Conservation (phyloP, 768 basidiomycete species). For the Lentinula guzmanii region DNA sequence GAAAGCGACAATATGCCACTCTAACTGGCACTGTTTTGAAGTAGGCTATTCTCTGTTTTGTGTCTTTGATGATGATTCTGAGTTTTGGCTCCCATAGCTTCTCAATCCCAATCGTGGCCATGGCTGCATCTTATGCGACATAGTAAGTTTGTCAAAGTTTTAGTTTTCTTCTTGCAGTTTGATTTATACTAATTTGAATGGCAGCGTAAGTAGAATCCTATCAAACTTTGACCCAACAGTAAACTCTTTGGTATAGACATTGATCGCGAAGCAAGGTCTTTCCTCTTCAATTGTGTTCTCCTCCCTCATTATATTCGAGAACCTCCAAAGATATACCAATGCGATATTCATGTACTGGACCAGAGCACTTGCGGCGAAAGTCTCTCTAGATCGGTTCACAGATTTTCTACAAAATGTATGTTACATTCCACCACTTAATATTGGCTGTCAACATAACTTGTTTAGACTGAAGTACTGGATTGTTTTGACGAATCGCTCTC, state of each 20-base stretch:
- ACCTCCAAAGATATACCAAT: slow-evolving; percentile 31
- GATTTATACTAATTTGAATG: not conserved
- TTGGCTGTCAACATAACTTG: no score
- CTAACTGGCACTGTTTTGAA: slow-evolving; percentile 29
- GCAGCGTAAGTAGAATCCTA: slow-evolving; percentile 23
- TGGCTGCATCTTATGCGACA: slow-evolving; percentile 40
- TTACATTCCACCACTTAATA: not conserved
- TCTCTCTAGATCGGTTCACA: slow-evolving; percentile 33
- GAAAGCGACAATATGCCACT: slow-evolving; percentile 31
- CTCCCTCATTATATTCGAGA: slow-evolving; percentile 38
- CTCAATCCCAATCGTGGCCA: slow-evolving; percentile 41
- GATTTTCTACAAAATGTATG: slow-evolving; percentile 3
- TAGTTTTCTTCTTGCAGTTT: not conserved
- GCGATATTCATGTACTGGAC: slow-evolving; percentile 13
- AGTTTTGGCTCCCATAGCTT: slow-evolving; percentile 20
- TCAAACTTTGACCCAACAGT: not conserved
- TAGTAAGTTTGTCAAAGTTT: slow-evolving; percentile 4
- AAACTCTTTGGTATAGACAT: slow-evolving; percentile 5
- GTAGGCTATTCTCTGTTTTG: slow-evolving; percentile 16
- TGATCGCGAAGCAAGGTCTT: slow-evolving; percentile 7
- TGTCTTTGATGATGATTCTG: not conserved
- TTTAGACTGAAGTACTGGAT: slow-evolving; percentile 25
- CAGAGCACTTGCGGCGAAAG: slow-evolving; percentile 26
- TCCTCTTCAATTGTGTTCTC: slow-evolving; percentile 19
- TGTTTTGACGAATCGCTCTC: slow-evolving; percentile 7